Evolutionary conservation across 306 rosid species (phyloP).

Genomic region (Dryas octopetala): DNA sequence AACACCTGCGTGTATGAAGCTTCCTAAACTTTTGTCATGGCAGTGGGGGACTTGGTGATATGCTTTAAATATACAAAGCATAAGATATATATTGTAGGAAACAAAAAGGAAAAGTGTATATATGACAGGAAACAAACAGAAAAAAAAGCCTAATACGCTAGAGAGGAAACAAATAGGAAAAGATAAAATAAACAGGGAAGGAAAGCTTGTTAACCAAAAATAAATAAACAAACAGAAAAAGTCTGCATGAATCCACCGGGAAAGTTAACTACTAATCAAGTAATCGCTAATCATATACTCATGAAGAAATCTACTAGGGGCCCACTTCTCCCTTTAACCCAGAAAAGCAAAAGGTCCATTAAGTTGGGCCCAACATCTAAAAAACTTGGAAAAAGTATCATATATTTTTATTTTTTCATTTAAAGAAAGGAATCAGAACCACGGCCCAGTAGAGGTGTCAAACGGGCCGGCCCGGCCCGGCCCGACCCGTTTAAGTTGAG

Average conservation of each 20-base stretch:
- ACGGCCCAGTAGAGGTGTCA: too few species aligned
- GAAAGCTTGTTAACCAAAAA: too few species aligned
- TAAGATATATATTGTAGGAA: not conserved
- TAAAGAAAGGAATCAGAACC: too few species aligned
- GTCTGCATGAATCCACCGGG: too few species aligned
- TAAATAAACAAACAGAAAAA: too few species aligned
- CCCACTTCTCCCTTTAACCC: not conserved
- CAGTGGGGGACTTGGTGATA: not conserved
- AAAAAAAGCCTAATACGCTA: not conserved
- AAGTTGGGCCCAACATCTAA: not conserved
- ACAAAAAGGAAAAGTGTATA: not conserved
- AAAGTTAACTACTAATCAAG: too few species aligned
- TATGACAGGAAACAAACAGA: not conserved
- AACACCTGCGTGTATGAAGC: not conserved
- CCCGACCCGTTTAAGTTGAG: too few species aligned
- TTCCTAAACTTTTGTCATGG: not conserved
- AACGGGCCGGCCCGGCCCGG: too few species aligned
- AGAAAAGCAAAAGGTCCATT: not conserved
- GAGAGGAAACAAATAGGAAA: not conserved
- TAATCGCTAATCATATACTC: too few species aligned
- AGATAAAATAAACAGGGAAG: too few species aligned
- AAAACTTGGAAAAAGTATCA: not conserved
- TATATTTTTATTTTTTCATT: too few species aligned
- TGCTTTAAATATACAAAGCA: conserved; percentile 1
- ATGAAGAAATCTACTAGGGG: not conserved